Evolutionary conservation across 2,329 filamentous ascomycete genomes (phyloP), one percentile per base, ranked within the genome.

Genomic region (Fusarium udum): DNA sequence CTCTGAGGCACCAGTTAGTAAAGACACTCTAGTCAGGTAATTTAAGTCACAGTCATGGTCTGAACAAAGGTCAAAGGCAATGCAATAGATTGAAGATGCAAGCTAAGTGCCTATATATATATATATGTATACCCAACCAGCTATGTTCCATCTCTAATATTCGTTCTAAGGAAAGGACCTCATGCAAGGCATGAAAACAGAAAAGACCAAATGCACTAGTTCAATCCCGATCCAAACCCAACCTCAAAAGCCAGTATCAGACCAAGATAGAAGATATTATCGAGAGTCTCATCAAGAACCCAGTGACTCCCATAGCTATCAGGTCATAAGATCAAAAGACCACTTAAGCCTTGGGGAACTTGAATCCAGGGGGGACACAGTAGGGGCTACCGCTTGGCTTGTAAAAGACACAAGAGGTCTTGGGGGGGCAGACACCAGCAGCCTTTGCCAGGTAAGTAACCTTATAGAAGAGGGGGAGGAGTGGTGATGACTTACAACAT

Each of bases 361-460:
- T 58, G 78, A 78, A 82, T 56, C 70, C 67, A 40, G 79, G 74
- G 18, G 80, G 80, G 12, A 84, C 79, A 58, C 82, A 83, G 80
- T 83, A 83, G 67, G 82, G 82, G 79, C 80, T 82, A 53, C 68
- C 57, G 77, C 78, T 83, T 45, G 71, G 40, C 77, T 43, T 42
- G 36, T 80, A 78, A 78, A 83, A 83, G 77, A 79, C 78, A 77
- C 82, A 83, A 42, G 72, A 42, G 22, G 81, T 82, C 57, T 81
- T 72, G 67, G 80, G 81, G 18, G 81, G 81, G 68, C 82, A 83
- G 60, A 66, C 61, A 16, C 82, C 82, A 28, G 75, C 79, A 58
- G 67, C 77, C 82, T 83, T 42, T 31, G 15, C 11, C 4, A 15
- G 3, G 18, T 52, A 31, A 52, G 48, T 51, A 3, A 49, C 28